Percentiles rank a stretch among this genome's conserved stretches.
Conservation (phyloP, 2,329 filamentous ascomycete species). For the Venturiaceae sp. region DNA sequence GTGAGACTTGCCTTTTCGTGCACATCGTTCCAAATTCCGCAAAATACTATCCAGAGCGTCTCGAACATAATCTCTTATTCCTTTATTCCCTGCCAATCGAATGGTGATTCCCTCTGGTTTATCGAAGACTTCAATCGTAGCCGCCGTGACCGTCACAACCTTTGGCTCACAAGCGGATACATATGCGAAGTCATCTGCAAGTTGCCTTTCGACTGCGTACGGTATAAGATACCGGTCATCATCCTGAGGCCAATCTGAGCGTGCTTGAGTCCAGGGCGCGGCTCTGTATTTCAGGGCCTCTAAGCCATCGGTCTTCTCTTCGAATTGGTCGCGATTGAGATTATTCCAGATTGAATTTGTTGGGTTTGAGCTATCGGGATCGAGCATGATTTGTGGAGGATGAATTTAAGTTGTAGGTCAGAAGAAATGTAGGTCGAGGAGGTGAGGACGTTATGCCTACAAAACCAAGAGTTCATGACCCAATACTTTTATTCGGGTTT, state of each 20-base stretch:
- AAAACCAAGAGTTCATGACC: too few relatives aligned
- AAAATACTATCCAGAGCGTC: not conserved
- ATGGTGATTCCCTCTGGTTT: not conserved
- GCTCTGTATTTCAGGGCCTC: not conserved
- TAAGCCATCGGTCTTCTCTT: not conserved
- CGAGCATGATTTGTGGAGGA: not conserved
- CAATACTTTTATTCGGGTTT: too few relatives aligned
- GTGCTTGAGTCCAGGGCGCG: not conserved
- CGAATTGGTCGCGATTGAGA: not conserved
- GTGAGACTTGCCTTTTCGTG: not conserved
- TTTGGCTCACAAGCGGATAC: conserved; percentile 1
- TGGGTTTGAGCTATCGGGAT: not conserved
- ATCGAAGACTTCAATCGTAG: not conserved
- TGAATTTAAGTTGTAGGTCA: not conserved
- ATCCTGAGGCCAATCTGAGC: not conserved
- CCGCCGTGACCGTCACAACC: not conserved
- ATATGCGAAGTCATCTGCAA: not conserved
- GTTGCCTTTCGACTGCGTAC: not conserved
- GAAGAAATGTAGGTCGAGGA: not conserved
- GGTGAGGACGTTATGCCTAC: not conserved
- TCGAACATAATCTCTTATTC: conserved; percentile 2
- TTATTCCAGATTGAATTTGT: conserved; percentile 2
- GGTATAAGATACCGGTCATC: not conserved
- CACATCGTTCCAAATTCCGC: not conserved
- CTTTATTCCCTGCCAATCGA: conserved; percentile 1